Base-by-base conservation (phyloP, 495 filamentous ascomycete species). In the Aspergillus bridgeri region DNA sequence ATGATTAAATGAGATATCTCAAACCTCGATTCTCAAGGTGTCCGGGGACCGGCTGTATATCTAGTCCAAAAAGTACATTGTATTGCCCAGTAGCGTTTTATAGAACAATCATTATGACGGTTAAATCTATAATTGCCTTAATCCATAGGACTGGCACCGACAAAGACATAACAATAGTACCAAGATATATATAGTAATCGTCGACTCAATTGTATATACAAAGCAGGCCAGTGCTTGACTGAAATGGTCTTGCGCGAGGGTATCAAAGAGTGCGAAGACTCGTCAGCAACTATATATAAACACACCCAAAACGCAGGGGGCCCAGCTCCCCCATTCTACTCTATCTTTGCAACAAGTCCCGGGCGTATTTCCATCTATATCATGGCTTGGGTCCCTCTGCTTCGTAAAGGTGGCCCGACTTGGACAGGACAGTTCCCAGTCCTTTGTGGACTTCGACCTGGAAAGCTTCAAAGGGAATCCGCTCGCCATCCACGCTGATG, bases 401-500 rank as follows among this genome's bases (percentile, higher is more conserved):
- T 70, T 96, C 90, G 68, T 91, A 96, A 29, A 81, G 65, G 63
- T 79, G 84, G 6, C 81, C 83, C 11, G 77, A 83, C 65, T 88
- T 90, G 22, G 88, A 87, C 48, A 98, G 74, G 23, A 90, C 87
- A 2, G 89, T 91, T n/a, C 90, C 94, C 22, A 98, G 75, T 0
- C 91, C 90, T 48, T 81, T 79, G 73, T 96, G 90, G 15, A 96
- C 75, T 74, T 98, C 94, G 8, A 84, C 90, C 74, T 98, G 94
- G 69, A 96, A 93, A 0, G 89, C 86, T 56, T 86, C 86, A 63
- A 92, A 97, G 1, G 90, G 89, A 11, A 95, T 75, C 21, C 83
- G 77, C 71, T 98, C 94, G 23, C 94, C 94, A 62, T 98, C 94
- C 63, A 98, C 90, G 66, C 91, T 93, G 70, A 98, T 92, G 71